Percentiles rank a stretch among this genome's conserved stretches.
These are phyloP conservation scores for Heteromeles arbutifolia DNA, from an alignment of 306 rosid species.

Conservation along the genomic window DNA sequence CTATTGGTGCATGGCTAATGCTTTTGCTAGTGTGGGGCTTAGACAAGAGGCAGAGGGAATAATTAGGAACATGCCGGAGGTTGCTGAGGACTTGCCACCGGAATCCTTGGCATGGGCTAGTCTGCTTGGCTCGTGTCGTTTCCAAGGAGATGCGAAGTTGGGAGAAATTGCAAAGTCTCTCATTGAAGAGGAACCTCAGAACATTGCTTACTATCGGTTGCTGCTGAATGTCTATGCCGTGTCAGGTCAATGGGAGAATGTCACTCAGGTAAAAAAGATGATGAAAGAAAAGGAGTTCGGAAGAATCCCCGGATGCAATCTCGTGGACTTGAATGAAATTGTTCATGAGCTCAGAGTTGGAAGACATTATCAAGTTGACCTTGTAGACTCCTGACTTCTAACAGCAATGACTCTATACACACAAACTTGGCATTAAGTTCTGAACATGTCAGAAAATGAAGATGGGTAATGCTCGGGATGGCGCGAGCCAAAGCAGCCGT, in stretches of 20 bases:
- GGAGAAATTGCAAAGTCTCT: constrained; percentile 57
- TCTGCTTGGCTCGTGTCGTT: constrained; percentile 50
- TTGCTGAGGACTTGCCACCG: constrained; percentile 21
- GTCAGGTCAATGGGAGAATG: constrained; percentile 68
- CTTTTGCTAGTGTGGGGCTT: constrained; percentile 39
- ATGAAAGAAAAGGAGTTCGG: constrained; percentile 42
- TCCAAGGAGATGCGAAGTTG: constrained; percentile 41
- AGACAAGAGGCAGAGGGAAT: constrained; percentile 46
- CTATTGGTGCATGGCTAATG: constrained; percentile 74
- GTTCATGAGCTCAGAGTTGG: constrained; percentile 52
- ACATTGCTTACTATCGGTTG: constrained; percentile 45
- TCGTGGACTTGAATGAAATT: constrained; percentile 55
- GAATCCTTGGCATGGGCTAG: constrained; percentile 50
- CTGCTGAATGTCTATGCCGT: constrained; percentile 57
- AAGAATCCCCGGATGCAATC: constrained; percentile 52
- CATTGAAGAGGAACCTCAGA: constrained; percentile 50
- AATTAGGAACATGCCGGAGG: constrained; percentile 33
- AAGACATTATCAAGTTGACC: constrained; percentile 17
- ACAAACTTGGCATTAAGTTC: not conserved
- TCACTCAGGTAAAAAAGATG: constrained; percentile 38
- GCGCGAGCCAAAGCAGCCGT: not conserved
- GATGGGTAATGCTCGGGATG: not conserved
- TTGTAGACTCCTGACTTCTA: constrained; percentile 13
- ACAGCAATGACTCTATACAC: not conserved
- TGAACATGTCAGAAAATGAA: too few relatives aligned